Evolutionary conservation across 1,284 basidiomycete genomes (phyloP).

Genomic region (Fomitopsis pinicola): DNA sequence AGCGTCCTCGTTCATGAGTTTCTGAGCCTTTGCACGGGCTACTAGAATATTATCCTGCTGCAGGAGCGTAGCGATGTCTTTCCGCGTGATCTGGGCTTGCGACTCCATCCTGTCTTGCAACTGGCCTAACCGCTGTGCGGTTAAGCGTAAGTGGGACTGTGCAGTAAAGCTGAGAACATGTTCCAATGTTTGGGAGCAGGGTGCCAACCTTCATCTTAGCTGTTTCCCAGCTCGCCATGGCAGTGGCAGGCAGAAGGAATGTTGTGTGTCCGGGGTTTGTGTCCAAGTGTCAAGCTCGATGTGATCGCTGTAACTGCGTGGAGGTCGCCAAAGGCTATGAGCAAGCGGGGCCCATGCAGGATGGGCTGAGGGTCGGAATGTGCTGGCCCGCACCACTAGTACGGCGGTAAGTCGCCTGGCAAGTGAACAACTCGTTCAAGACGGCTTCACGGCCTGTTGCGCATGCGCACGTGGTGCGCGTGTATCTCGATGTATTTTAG

Average conservation of each 20-base stretch:
- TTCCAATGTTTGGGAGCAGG: not conserved
- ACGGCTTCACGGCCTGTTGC: not conserved
- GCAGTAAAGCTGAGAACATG: not conserved
- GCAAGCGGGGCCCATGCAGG: not conserved
- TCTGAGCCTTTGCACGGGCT: slow-evolving; percentile 67
- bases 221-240: slow-evolving; percentile 35
- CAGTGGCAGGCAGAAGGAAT: not conserved
- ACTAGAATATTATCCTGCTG: slow-evolving; percentile 54
- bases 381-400: not conserved
- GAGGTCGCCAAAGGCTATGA: not conserved
- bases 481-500: not conserved
- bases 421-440: not conserved
- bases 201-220: slow-evolving; percentile 42
- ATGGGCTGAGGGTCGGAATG: not conserved
- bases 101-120: slow-evolving; percentile 66
- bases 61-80: slow-evolving; percentile 63
- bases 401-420: not conserved
- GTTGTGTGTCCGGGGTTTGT: not conserved
- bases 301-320: not conserved
- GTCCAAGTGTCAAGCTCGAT: not conserved
- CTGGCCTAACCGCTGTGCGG: slow-evolving; percentile 63
- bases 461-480: not conserved
- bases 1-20: slow-evolving; percentile 58
- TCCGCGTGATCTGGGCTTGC: slow-evolving; percentile 52
- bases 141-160: slow-evolving; percentile 58